Evolutionary conservation across 108 stramenopile genomes (phyloP), one percentile per base, ranked within the genome.

Genomic region (Skeletonema menzelii): DNA sequence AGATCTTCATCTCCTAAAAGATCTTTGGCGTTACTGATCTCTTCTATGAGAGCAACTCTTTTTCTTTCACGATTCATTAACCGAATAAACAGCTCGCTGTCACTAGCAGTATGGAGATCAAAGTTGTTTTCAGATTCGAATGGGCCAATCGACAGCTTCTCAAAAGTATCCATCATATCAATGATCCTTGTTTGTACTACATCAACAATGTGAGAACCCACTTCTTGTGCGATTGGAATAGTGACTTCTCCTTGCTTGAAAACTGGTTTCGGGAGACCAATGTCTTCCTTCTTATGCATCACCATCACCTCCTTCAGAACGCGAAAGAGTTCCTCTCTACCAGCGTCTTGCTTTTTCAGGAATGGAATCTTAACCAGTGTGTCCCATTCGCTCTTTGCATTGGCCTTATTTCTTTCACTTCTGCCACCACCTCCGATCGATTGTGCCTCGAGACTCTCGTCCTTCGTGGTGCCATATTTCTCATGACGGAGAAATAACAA

Each of bases 221-320:
- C 64, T 12, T 72, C 47, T 4, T 15, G 19, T 38, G 82, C 79
- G 37, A 85, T 38, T 5, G 3, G 27, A 24, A 87, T 42, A 28
- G 77, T 82, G 31, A 75, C 55, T 38, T 87, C 79, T 32, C 59
- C 64, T 59, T 85, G 81, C 35, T 75, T 72, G 57, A 85, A 85
- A 27, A 84, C 69, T 38, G 86, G 86, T 42, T 67, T 71, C 35
- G 86, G 86, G 7, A 87, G 82, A 24, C 66, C 47, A 8, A 87
- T 55, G 35, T 87, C 86, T 40, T 85, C 84, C 57, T 87, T 87
- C 30, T 76, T 69, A 56, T 87, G 86, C 77, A 84, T 84, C 3
- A 87, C 79, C 82, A 85, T 79, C 24, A 87, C 75, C 40, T 72
- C 75, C 15, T 70, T 67, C n/a, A 86, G 19, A 13, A 84, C 71